A percentile compares a stretch with the other conserved stretches of the same genome.
These are phyloP conservation scores for Dipteronia dyeriana DNA, from an alignment of 345 rosid species.

Conservation along the genomic window DNA sequence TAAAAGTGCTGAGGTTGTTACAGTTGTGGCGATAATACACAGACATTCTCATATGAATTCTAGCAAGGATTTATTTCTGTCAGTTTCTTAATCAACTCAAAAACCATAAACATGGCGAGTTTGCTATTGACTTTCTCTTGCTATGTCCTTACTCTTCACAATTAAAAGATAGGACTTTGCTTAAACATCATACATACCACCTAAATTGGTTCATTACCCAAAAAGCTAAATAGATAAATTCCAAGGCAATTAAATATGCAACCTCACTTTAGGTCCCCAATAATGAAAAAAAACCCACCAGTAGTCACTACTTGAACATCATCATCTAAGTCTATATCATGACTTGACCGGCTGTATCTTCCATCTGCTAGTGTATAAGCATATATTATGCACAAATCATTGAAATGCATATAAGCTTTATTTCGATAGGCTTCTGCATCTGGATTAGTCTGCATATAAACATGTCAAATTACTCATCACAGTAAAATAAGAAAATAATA, in stretches of 20 bases:
- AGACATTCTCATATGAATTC: neutral
- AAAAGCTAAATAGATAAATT: neutral
- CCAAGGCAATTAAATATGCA: conserved; percentile 9
- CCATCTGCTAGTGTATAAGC: conserved; percentile 59
- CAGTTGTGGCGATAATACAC: neutral
- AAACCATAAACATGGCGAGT: neutral
- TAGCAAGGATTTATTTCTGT: neutral
- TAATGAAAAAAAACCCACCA: conserved; percentile 31
- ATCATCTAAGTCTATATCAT: conserved; percentile 54
- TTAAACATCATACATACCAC: neutral
- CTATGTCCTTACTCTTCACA: neutral
- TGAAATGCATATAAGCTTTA: conserved; percentile 39
- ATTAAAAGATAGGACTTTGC: conserved; percentile 6
- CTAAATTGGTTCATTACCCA: neutral
- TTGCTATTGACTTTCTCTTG: neutral
- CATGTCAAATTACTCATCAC: conserved; percentile 15
- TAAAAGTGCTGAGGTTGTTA: neutral
- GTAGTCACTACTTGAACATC: conserved; percentile 41
- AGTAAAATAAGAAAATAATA: neutral
- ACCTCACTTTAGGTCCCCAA: neutral
- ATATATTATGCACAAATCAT: conserved; percentile 53
- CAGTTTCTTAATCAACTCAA: conserved; percentile 5
- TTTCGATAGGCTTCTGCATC: conserved; percentile 42
- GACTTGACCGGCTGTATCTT: conserved; percentile 56
- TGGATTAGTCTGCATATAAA: conserved; percentile 43